Base-by-base conservation (phyloP, 2,329 filamentous ascomycete species). In the Peltaster fructicola region DNA sequence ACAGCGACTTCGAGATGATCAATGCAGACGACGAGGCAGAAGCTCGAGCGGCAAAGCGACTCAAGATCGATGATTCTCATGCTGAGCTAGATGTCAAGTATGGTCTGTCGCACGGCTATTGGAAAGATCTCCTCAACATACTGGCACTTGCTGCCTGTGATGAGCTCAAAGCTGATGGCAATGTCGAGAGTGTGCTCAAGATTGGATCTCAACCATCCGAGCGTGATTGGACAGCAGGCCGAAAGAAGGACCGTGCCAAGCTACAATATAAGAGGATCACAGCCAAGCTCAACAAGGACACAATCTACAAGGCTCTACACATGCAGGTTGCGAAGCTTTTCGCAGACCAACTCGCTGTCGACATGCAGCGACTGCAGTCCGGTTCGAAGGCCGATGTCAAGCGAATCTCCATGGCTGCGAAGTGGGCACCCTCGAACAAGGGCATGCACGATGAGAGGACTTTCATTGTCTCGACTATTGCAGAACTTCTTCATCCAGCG, bases 111-210 rank as follows among this genome's bases (percentile, higher is more conserved):
- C 67, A 71, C 25, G 65, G 67, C 1, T 71, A 70, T 44, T 72
- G 65, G 64, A 70, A 71, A 34, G 65, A 71, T 37, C 46, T 70
- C 3, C 46, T 69, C 3, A 71, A 70, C 34, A 51, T 71, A 3
- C 50, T 71, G 1, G 59, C 54, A 1, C 50, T 72, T 3, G 56
- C 57, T 1, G 59, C 53, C 13, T 58, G 64, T 24, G 47, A 51
- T 12, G 48, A 59, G 38, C 51, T 71, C 8, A 43, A 51, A 8
- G 48, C 50, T 5, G 38, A 54, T 8, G 47, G 48, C 2, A 35
- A 61, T 14, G 56, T 56, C 6, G 25, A 25, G 6, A 29, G 15
- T 7, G 29, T 45, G 11, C 31, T 44, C 10, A 20, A 20, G 9
- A 11, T 20, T 11, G 17, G 11, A 9, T 11, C n/a, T 11, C 17